Evolutionary conservation across 1,284 basidiomycete species (phyloP).

Genomic region (Malassezia sympodialis): DNA sequence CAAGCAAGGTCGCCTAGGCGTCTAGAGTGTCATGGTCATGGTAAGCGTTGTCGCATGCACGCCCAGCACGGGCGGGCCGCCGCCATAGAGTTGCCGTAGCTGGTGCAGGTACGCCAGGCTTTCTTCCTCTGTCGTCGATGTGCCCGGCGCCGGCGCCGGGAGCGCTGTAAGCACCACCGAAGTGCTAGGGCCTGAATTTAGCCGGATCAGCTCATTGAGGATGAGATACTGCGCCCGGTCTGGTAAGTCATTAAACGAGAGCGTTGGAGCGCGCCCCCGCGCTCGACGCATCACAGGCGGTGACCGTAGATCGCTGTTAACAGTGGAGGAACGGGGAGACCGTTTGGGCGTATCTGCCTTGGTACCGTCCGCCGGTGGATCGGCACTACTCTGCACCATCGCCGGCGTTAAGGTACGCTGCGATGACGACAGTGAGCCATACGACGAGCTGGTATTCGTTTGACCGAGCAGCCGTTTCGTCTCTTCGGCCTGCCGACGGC

Average conservation of each 20-base stretch:
- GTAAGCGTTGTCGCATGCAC: constrained; percentile 45
- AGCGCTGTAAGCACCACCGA: constrained; percentile 43
- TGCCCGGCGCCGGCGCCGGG: constrained; percentile 43
- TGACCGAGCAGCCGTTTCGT: background rate
- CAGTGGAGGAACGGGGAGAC: background rate
- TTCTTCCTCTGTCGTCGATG: constrained; percentile 27
- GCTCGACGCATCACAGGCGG: background rate
- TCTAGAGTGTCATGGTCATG: constrained; percentile 36
- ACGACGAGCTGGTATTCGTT: constrained; percentile 9
- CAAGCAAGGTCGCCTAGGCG: constrained; percentile 39
- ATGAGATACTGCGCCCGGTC: constrained; percentile 47
- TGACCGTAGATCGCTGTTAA: background rate
- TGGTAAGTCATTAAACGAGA: constrained; percentile 45
- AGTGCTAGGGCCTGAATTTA: constrained; percentile 31
- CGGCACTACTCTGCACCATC: constrained; percentile 15
- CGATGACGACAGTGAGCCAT: constrained; percentile 33
- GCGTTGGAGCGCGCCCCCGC: background rate
- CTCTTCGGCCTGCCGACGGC: background rate
- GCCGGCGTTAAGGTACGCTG: constrained; percentile 31
- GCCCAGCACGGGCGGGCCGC: constrained; percentile 40
- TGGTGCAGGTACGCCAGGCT: constrained; percentile 36
- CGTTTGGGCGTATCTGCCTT: background rate
- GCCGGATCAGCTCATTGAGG: constrained; percentile 42
- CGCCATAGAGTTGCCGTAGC: constrained; percentile 39
- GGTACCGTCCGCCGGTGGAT: background rate